Base-by-base conservation (phyloP, 2,329 filamentous ascomycete species). In the Blastomyces gilchristii region DNA sequence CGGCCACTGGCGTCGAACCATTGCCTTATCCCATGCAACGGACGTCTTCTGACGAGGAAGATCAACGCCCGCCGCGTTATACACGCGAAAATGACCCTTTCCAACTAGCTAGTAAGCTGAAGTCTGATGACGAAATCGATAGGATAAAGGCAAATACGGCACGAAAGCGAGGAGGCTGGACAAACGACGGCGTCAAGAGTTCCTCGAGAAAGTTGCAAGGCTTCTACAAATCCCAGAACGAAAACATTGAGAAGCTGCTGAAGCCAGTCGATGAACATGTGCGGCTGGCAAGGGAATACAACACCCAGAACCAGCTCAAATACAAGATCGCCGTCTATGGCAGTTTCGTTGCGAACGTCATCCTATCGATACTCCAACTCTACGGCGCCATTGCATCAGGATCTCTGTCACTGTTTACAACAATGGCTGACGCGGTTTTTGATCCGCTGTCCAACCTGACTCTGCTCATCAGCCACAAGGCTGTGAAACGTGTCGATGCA, bases 381-480 rank as follows among this genome's bases (percentile, higher is more conserved):
- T 99, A 95, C 73, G 94, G 88, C 53, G 94, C 94, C 65, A 83
- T 90, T 56, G 85, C 89, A 0, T 96, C 92, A 0, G 86, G 88
- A 57, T 97, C 91, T n/a, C 83, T 97, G 45, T 96, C 93, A 5
- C 85, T 99, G 57, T 97, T 97, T 79, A 97, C 94, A 18, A 99
- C 93, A 66, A 96, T 96, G 89, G 93, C 92, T 18, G 94, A 99
- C 76, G 87, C 92, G 60, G 82, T 97, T 67, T 97, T 97, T 77
- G 94, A 97, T 72, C 94, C 91, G 9, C 73, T 95, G 71, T 93
- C 89, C 71, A 97, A 96, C 71, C 74, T 97, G 61, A 93, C 90
- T 0, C 82, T 97, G 16, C 91, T 97, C 63, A 76, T 96, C 47
- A 91, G 88, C 65, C 88, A 92, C 75, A 90, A 93, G 59, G 93